phyloP scores from a whole-genome alignment of 2,329 filamentous ascomycete genomes.

The Sporothrix inflata region DNA sequence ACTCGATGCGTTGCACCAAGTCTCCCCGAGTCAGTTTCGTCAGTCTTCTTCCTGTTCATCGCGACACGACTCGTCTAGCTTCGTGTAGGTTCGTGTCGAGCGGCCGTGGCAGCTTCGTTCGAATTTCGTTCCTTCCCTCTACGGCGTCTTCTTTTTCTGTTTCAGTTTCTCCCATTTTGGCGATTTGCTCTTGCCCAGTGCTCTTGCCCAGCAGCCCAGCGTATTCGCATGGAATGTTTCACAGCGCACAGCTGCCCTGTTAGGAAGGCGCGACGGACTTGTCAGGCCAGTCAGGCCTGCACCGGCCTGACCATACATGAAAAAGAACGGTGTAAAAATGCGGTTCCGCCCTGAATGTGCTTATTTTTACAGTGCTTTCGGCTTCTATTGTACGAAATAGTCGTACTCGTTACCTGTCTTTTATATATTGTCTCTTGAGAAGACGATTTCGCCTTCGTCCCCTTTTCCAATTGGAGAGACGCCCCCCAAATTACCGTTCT shows the following conservation, averaged over 20 bases:
- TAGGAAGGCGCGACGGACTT: conserved; percentile 1
- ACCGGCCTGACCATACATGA: background rate
- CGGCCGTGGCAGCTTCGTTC: background rate
- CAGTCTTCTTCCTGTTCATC: background rate
- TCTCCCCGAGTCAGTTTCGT: background rate
- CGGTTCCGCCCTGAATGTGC: background rate
- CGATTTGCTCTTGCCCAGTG: background rate
- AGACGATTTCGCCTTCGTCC: background rate
- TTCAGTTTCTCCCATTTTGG: background rate
- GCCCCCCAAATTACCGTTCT: background rate
- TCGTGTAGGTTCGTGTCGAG: background rate
- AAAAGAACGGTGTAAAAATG: no score
- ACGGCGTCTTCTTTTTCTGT: background rate
- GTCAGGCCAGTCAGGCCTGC: no score
- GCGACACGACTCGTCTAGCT: background rate
- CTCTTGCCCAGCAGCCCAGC: background rate
- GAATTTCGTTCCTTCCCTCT: background rate
- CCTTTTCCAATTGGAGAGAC: conserved; percentile 6
- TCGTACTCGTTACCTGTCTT: background rate
- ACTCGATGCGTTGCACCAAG: background rate
- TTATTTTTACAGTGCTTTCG: background rate
- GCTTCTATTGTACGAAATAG: background rate
- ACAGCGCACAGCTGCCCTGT: background rate
- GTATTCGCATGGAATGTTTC: background rate
- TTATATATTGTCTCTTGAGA: background rate